phyloP scores from a whole-genome alignment of 2,329 filamentous ascomycete genomes.

The Arthroderma sp. region DNA sequence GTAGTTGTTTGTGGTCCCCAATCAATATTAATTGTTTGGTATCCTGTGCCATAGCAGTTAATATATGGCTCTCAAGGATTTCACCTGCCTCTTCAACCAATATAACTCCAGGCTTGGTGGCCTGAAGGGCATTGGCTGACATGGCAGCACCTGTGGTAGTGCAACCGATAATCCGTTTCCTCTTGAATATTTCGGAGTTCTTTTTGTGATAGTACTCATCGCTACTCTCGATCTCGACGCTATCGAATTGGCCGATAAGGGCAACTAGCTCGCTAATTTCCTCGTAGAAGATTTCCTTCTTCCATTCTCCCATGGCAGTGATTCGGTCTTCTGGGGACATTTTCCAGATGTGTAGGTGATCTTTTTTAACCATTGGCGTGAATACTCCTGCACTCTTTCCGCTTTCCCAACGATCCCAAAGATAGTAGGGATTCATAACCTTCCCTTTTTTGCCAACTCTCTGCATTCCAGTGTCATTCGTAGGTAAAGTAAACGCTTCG shows the following conservation, averaged over 20 bases:
- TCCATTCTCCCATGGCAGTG: too few relatives aligned
- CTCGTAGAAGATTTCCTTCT: too few relatives aligned
- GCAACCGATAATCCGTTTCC: constrained; percentile 55
- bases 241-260: too few relatives aligned
- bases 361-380: neutral
- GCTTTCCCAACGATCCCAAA: constrained; percentile 43
- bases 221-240: too few relatives aligned
- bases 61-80: constrained; percentile 55
- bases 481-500: too few relatives aligned
- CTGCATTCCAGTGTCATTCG: constrained; percentile 34
- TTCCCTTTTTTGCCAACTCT: constrained; percentile 38
- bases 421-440: constrained; percentile 35
- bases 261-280: too few relatives aligned
- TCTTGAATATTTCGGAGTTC: too few relatives aligned
- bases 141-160: constrained; percentile 62
- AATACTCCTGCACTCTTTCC: constrained; percentile 39
- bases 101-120: constrained; percentile 49
- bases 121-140: constrained; percentile 40
- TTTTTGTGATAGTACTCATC: too few relatives aligned
- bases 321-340: constrained; percentile 33
- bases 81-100: constrained; percentile 64
- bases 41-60: constrained; percentile 44
- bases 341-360: too few relatives aligned
- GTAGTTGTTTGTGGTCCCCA: constrained; percentile 61
- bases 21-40: constrained; percentile 53